Percentiles rank a stretch among this genome's conserved stretches.
These are phyloP conservation scores for Echeveria elegans DNA, from an alignment of 164 flowering plant genomes.

Conservation along the genomic window DNA sequence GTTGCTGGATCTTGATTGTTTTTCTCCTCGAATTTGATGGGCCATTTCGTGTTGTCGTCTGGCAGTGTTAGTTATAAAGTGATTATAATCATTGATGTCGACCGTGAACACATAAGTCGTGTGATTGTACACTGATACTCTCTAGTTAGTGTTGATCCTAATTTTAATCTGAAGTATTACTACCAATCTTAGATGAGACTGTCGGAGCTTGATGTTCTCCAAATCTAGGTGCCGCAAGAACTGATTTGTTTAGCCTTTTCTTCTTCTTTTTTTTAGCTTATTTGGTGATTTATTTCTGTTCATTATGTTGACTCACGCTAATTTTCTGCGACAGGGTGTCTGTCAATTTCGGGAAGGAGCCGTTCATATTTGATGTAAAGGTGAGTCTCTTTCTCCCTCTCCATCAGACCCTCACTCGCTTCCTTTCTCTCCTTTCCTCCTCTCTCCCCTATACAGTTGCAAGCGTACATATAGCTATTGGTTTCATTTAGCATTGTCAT, in stretches of 20 bases:
- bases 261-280: background rate
- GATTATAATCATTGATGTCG: too few species aligned
- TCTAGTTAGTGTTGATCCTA: background rate
- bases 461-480: background rate
- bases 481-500: background rate
- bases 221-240: background rate
- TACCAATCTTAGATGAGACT: background rate
- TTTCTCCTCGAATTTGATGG: background rate
- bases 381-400: constrained; percentile 22
- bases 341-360: constrained; percentile 86
- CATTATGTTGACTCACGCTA: constrained; percentile 14
- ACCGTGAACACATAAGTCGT: too few species aligned
- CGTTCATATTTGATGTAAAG: constrained; percentile 77
- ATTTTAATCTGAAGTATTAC: background rate
- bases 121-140: background rate
- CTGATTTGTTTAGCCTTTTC: background rate
- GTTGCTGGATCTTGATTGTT: background rate
- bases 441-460: background rate
- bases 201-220: background rate
- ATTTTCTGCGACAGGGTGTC: constrained; percentile 50
- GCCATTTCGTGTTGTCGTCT: background rate
- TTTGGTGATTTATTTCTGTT: constrained; percentile 7
- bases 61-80: background rate
- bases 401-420: background rate
- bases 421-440: background rate